A percentile compares a stretch with the other conserved stretches of the same genome.
Evolutionary conservation across 768 basidiomycete species (phyloP).

Genomic region (Porpolomopsis calyptriformis): DNA sequence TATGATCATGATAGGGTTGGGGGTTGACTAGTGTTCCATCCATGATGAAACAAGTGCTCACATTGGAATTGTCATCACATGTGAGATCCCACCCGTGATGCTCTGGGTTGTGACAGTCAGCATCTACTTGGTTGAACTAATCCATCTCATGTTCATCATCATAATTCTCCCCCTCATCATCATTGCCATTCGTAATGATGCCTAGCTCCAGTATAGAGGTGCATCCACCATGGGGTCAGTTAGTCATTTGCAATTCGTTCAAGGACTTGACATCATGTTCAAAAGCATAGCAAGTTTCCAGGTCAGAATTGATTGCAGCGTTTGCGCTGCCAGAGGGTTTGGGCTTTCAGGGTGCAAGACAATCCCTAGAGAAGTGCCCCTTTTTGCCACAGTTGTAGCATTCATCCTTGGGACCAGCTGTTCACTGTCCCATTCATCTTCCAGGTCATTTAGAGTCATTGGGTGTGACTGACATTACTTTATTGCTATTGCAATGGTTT

Average conservation of each 20-base stretch:
- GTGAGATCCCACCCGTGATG: not conserved
- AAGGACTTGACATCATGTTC: too few species aligned
- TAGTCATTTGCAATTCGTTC: too few species aligned
- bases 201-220: too few species aligned
- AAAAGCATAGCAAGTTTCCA: not conserved
- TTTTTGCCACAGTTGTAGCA: slow-evolving; percentile 21
- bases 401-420: not conserved
- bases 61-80: not conserved
- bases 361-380: slow-evolving; percentile 16
- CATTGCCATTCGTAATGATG: too few species aligned
- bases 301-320: not conserved
- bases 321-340: slow-evolving; percentile 6
- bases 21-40: too few species aligned
- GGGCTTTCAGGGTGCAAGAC: slow-evolving; percentile 9
- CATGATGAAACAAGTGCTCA: too few species aligned
- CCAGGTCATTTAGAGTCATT: not conserved
- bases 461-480: slow-evolving; percentile 1
- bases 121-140: not conserved
- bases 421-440: not conserved
- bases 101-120: too few species aligned
- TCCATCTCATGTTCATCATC: not conserved
- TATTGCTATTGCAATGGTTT: not conserved
- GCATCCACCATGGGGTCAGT: too few species aligned
- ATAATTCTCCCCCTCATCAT: not conserved
- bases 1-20: not conserved